phyloP scores from a whole-genome alignment of 2,329 filamentous ascomycete genomes.

The Talaromyces pinophilus region DNA sequence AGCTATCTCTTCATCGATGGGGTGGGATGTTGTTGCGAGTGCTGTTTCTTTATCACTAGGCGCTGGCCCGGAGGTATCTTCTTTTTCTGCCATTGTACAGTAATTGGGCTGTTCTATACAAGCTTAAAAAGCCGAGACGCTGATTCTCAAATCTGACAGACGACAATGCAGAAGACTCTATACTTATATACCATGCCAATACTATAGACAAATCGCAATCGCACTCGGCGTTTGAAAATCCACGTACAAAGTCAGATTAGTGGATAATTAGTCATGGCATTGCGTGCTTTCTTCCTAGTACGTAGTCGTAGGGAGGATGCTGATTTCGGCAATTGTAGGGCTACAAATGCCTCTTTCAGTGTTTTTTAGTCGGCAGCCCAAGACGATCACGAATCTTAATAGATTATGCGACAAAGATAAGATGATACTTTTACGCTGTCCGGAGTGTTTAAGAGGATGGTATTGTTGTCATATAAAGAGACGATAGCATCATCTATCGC shows the following conservation, averaged over 20 bases:
- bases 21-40: not conserved
- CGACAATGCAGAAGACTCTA: not conserved
- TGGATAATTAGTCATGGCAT: not conserved
- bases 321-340: not conserved
- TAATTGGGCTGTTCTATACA: not conserved
- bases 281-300: not conserved
- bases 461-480: not conserved
- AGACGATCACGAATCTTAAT: not conserved
- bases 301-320: not conserved
- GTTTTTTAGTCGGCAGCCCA: not conserved
- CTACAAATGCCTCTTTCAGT: slow-evolving; percentile 6
- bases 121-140: not conserved
- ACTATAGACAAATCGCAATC: not conserved
- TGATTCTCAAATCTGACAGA: not conserved
- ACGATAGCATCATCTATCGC: slow-evolving; percentile 14
- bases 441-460: not conserved
- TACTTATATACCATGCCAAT: not conserved
- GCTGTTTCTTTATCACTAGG: not conserved
- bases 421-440: not conserved
- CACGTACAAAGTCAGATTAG: not conserved
- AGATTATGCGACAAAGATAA: not conserved
- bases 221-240: not conserved
- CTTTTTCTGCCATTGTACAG: not conserved
- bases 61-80: not conserved
- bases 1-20: not conserved